Conservation (phyloP, 1,139 yeast genomes). For the Hansenula lynferdii region DNA sequence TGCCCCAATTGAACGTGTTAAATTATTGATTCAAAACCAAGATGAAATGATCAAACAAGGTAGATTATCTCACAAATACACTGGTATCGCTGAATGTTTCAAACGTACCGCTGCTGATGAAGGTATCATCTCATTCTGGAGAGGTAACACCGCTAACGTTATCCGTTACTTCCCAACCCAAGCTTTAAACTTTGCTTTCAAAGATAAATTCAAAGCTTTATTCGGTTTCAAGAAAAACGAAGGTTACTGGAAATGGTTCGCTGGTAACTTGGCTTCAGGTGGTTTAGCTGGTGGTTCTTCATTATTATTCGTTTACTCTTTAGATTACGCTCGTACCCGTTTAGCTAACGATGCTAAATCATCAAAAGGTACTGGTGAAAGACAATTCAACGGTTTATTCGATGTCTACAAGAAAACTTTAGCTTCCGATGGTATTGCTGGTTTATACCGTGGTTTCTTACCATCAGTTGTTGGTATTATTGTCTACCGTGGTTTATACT, state of each 20-base stretch:
- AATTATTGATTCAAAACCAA: slow-evolving; percentile 77
- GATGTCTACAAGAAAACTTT: slow-evolving; percentile 77
- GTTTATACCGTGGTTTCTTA: slow-evolving; percentile 82
- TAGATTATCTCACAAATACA: slow-evolving; percentile 60
- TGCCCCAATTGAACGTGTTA: slow-evolving; percentile 81
- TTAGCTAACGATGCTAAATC: slow-evolving; percentile 80
- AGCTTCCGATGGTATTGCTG: slow-evolving; percentile 73
- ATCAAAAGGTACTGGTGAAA: slow-evolving; percentile 59
- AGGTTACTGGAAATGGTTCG: slow-evolving; percentile 67
- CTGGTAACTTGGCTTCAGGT: slow-evolving; percentile 81
- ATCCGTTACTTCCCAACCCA: slow-evolving; percentile 84
- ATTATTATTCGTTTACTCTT: slow-evolving; percentile 69
- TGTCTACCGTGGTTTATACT: slow-evolving; percentile 82
- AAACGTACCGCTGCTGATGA: slow-evolving; percentile 67
- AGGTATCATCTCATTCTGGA: slow-evolving; percentile 71
- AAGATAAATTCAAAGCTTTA: slow-evolving; percentile 75
- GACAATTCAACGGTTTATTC: slow-evolving; percentile 73
- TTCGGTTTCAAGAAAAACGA: slow-evolving; percentile 70
- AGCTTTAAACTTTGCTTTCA: slow-evolving; percentile 82
- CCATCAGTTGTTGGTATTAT: slow-evolving; percentile 78
- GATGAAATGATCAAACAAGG: slow-evolving; percentile 84
- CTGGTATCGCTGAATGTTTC: slow-evolving; percentile 70
- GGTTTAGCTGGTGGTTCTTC: slow-evolving; percentile 82
- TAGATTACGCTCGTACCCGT: slow-evolving; percentile 82
- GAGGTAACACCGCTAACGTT: slow-evolving; percentile 84